phyloP scores from a whole-genome alignment of 805 yeast genomes.

The Blastobotrys americana region DNA sequence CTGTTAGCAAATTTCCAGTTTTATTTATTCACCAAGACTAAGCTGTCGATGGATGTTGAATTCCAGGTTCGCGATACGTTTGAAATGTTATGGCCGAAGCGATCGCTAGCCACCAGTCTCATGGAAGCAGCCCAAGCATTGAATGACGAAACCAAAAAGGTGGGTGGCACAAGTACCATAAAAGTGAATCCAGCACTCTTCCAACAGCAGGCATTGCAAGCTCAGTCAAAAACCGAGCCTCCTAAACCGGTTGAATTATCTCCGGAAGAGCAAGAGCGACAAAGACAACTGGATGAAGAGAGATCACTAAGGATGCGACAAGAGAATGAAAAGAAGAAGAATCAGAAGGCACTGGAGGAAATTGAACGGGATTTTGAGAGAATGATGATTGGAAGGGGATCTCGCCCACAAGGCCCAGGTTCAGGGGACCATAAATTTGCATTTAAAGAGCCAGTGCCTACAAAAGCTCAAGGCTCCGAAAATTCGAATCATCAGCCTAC shows the following conservation, averaged over 20 bases:
- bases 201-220: background rate
- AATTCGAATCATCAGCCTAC: conserved; percentile 2
- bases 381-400: conserved; percentile 47
- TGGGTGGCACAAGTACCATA: conserved; percentile 5
- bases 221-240: background rate
- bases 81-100: conserved; percentile 28
- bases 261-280: conserved; percentile 12
- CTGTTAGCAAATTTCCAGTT: conserved; percentile 63
- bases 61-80: conserved; percentile 45
- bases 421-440: conserved; percentile 26
- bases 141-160: conserved; percentile 31
- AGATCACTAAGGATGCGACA: conserved; percentile 27
- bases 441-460: conserved; percentile 29
- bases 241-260: conserved; percentile 1
- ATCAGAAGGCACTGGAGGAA: conserved; percentile 41
- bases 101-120: conserved; percentile 33
- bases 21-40: conserved; percentile 53
- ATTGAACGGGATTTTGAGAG: conserved; percentile 51
- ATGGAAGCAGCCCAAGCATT: conserved; percentile 41
- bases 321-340: conserved; percentile 36
- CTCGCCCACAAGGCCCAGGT: conserved; percentile 24
- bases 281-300: conserved; percentile 6
- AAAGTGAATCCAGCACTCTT: too few relatives aligned
- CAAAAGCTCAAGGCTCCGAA: conserved; percentile 1
- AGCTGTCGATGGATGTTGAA: conserved; percentile 57